phyloP scores from a whole-genome alignment of 768 basidiomycete genomes.

The Podaxis sp. region DNA sequence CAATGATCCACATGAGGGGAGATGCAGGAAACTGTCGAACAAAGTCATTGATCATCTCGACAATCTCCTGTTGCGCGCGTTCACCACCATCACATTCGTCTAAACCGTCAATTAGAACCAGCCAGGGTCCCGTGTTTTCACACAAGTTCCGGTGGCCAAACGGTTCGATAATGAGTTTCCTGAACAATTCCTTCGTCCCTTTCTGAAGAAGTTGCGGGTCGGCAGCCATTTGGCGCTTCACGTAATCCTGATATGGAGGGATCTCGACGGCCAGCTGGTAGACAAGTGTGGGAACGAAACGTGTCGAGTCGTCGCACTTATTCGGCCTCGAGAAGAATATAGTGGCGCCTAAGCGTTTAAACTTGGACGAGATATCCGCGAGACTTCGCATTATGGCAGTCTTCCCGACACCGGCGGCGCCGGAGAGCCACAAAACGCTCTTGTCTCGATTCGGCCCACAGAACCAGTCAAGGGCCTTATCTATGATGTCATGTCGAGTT shows the following conservation, averaged over 20 bases:
- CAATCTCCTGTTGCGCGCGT: neutral
- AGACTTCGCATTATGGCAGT: constrained; percentile 7
- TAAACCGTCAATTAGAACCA: constrained; percentile 11
- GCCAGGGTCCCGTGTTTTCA: neutral
- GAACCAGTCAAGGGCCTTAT: neutral
- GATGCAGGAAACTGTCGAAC: constrained; percentile 1
- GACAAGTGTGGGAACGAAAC: neutral
- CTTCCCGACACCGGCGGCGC: constrained; percentile 10
- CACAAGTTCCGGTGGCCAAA: neutral
- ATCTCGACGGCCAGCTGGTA: neutral
- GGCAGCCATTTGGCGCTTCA: neutral
- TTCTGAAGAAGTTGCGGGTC: neutral
- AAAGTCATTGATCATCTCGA: constrained; percentile 5
- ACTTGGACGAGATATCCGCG: neutral
- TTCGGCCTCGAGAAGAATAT: constrained; percentile 3
- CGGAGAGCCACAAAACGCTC: constrained; percentile 2
- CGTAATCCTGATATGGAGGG: neutral
- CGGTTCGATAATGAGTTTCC: constrained; percentile 1
- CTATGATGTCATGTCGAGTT: constrained; percentile 2
- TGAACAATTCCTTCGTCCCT: neutral
- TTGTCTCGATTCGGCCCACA: neutral
- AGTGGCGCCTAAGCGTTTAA: neutral
- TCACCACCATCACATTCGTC: constrained; percentile 8
- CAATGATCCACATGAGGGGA: constrained; percentile 7
- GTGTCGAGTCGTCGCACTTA: neutral